A percentile compares a stretch with the other conserved stretches of the same genome.
Conservation (phyloP, 305 asterid species). For the Solanum hybrid region DNA sequence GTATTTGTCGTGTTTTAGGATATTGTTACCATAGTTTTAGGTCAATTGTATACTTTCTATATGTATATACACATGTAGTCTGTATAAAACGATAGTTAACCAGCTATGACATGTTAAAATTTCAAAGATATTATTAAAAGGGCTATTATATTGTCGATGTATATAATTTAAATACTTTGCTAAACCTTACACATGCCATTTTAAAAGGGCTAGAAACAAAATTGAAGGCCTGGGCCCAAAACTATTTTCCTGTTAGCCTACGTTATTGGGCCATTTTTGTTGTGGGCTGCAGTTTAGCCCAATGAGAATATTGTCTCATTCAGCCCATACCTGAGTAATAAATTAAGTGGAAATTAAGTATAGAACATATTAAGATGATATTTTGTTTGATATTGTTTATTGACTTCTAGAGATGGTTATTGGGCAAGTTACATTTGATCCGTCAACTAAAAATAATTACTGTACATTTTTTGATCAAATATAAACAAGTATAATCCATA, state of each 20-base stretch:
- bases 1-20: neutral
- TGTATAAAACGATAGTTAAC: neutral
- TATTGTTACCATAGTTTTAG: neutral
- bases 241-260: neutral
- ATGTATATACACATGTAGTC: neutral
- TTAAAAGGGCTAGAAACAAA: neutral
- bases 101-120: neutral
- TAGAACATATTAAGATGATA: neutral
- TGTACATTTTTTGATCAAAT: neutral
- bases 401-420: neutral
- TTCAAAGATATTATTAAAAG: neutral
- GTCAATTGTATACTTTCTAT: neutral
- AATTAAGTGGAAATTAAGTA: neutral
- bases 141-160: accelerated
- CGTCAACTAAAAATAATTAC: too few species aligned
- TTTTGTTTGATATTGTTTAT: neutral
- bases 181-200: neutral
- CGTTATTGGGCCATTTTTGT: neutral
- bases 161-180: neutral
- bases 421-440: too few species aligned
- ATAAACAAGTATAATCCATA: neutral
- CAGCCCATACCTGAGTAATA: neutral
- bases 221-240: neutral
- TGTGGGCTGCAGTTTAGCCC: neutral
- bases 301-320: neutral